phyloP scores from a whole-genome alignment of 164 flowering plant species.

The Aristolochia californica region DNA sequence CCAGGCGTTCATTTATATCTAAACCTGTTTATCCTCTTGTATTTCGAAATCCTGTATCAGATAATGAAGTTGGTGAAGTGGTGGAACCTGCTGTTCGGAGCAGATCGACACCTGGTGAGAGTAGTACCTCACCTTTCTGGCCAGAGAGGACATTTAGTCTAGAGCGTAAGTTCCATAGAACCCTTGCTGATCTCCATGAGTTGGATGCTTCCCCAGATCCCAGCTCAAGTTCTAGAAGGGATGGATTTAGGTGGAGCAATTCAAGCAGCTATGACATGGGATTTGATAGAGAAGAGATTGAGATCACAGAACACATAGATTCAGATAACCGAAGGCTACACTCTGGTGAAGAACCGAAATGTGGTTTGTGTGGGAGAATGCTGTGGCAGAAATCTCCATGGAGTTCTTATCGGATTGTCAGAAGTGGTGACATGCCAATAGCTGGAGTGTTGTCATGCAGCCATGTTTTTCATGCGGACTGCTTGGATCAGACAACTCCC shows the following conservation, averaged over 20 bases:
- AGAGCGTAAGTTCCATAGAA: constrained; percentile 24
- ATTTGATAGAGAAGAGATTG: constrained; percentile 30
- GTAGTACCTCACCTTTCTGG: constrained; percentile 18
- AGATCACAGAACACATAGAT: constrained; percentile 18
- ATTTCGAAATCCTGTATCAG: constrained; percentile 35
- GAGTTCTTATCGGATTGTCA: constrained; percentile 33
- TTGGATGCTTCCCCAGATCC: constrained; percentile 31
- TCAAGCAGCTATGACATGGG: constrained; percentile 37
- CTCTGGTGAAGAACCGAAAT: constrained; percentile 20
- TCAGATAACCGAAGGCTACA: constrained; percentile 15
- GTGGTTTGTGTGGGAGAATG: constrained; percentile 34
- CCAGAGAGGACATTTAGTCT: constrained; percentile 16
- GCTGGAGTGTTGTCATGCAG: constrained; percentile 41
- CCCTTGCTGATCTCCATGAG: constrained; percentile 27
- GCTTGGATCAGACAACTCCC: constrained; percentile 39
- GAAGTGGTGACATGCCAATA: constrained; percentile 36
- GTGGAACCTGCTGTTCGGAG: constrained; percentile 15
- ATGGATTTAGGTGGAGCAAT: constrained; percentile 39
- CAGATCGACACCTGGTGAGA: constrained; percentile 24
- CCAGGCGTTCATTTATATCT: constrained; percentile 28
- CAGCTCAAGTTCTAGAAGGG: constrained; percentile 34
- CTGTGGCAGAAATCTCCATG: constrained; percentile 38
- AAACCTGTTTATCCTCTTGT: constrained; percentile 41
- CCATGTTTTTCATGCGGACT: constrained; percentile 48
- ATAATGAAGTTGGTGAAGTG: constrained; percentile 18